Percentiles rank a stretch among this genome's conserved stretches.
Evolutionary conservation across 805 yeast species (phyloP).

Genomic region (Starmera quercuum): DNA sequence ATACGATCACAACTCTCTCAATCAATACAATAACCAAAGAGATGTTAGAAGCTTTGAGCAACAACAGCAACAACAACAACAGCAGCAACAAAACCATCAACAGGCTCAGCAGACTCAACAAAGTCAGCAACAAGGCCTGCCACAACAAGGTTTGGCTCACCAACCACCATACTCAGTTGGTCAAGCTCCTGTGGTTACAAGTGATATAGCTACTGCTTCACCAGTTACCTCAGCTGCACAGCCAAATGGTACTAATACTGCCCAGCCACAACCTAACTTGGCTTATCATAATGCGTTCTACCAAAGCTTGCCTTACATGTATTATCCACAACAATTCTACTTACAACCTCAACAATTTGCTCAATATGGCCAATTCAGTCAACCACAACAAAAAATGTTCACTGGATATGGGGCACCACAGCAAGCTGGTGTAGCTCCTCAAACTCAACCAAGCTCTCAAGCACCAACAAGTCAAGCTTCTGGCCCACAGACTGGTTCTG

Average conservation of each 20-base stretch:
- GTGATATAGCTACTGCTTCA: conserved; percentile 13
- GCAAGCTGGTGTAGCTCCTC: background rate
- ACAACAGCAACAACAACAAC: conserved; percentile 7
- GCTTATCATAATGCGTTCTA: conserved; percentile 16
- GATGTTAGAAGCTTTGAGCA: conserved; percentile 8
- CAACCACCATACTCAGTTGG: conserved; percentile 11
- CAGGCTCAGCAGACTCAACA: conserved; percentile 6
- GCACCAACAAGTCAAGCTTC: background rate
- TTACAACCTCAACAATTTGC: conserved; percentile 10
- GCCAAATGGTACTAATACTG: conserved; percentile 11
- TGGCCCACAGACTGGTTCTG: conserved; percentile 10
- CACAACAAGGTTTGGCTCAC: conserved; percentile 10
- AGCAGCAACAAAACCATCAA: conserved; percentile 4
- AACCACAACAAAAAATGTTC: conserved; percentile 11
- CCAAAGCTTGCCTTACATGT: conserved; percentile 18
- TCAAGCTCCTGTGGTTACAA: conserved; percentile 3
- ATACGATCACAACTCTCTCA: conserved; percentile 5
- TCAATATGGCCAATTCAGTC: conserved; percentile 3
- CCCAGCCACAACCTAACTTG: conserved; percentile 18
- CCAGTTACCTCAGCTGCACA: conserved; percentile 21
- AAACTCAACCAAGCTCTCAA: conserved; percentile 1
- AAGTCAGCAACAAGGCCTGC: conserved; percentile 1
- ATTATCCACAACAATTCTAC: conserved; percentile 16
- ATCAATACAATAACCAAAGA: conserved; percentile 6
- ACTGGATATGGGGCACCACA: conserved; percentile 15